phyloP scores from a whole-genome alignment of 768 basidiomycete species.

The Ramaria rubella region DNA sequence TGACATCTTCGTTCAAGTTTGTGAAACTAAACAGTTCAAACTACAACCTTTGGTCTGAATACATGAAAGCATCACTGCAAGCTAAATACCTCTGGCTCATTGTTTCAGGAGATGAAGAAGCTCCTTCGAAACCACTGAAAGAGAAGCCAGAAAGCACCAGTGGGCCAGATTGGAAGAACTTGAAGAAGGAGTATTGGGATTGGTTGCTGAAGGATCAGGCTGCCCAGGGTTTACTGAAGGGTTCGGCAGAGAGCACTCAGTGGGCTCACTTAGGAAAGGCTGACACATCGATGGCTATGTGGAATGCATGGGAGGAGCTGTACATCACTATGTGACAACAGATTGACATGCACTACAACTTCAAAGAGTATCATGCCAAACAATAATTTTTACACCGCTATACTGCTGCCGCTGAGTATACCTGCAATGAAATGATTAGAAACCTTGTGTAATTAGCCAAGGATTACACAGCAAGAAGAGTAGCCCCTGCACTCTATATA shows the following conservation, averaged over 20 bases:
- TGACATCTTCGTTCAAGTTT: too few species aligned
- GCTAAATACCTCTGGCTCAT: constrained; percentile 11
- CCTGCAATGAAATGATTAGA: too few species aligned
- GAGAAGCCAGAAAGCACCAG: background rate
- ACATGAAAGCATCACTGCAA: constrained; percentile 7
- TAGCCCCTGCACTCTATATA: too few species aligned
- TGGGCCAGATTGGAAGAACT: background rate
- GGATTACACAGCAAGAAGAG: too few species aligned
- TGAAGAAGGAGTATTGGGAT: constrained; percentile 10
- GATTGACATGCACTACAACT: too few species aligned
- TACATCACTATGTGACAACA: too few species aligned
- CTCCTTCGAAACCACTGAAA: background rate
- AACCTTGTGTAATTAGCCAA: too few species aligned
- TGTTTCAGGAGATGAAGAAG: background rate
- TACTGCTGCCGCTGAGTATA: too few species aligned
- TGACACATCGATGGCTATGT: too few species aligned
- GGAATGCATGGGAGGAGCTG: too few species aligned
- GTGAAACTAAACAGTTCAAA: background rate
- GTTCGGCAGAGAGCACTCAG: constrained; percentile 9
- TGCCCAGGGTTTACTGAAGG: constrained; percentile 11
- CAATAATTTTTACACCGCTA: too few species aligned
- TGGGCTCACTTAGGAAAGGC: constrained; percentile 7
- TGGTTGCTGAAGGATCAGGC: constrained; percentile 7
- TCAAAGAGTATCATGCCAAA: too few species aligned
- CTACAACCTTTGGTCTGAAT: background rate